These are phyloP conservation scores for Petunia axillaris DNA, from an alignment of 257 asterid species.

Conservation along the genomic window DNA sequence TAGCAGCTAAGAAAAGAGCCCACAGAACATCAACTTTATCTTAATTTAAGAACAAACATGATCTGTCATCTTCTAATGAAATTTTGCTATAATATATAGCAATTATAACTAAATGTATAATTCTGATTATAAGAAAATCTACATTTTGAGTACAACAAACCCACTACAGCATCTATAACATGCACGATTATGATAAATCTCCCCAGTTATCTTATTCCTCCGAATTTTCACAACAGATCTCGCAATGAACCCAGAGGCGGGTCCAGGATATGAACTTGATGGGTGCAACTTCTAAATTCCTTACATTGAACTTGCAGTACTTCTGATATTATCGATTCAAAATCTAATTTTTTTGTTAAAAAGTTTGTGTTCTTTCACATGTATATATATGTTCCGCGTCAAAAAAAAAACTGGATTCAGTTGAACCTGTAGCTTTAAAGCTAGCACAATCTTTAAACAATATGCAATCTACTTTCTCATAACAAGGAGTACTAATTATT, in stretches of 20 bases:
- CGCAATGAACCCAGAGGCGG: too few species aligned
- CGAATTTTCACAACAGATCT: too few species aligned
- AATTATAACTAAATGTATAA: background rate
- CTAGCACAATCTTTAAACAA: background rate
- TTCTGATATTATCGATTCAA: too few species aligned
- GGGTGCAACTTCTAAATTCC: too few species aligned
- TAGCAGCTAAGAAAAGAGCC: background rate
- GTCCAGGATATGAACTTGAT: too few species aligned
- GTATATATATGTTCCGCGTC: too few species aligned
- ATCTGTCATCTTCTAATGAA: background rate
- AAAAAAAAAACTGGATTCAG: too few species aligned
- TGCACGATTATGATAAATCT: constrained; percentile 1
- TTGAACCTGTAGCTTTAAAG: too few species aligned
- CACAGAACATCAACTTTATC: background rate
- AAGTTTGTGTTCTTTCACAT: too few species aligned
- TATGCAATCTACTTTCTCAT: background rate
- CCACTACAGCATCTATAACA: background rate
- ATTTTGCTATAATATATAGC: background rate
- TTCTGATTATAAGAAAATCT: background rate
- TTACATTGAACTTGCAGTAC: too few species aligned
- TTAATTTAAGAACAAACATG: background rate
- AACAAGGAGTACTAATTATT: background rate
- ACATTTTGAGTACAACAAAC: background rate
- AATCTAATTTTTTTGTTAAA: too few species aligned
- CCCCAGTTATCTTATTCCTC: background rate